These are phyloP conservation scores for Boletus subcaerulescens DNA, from an alignment of 768 basidiomycete species.

Conservation along the genomic window DNA sequence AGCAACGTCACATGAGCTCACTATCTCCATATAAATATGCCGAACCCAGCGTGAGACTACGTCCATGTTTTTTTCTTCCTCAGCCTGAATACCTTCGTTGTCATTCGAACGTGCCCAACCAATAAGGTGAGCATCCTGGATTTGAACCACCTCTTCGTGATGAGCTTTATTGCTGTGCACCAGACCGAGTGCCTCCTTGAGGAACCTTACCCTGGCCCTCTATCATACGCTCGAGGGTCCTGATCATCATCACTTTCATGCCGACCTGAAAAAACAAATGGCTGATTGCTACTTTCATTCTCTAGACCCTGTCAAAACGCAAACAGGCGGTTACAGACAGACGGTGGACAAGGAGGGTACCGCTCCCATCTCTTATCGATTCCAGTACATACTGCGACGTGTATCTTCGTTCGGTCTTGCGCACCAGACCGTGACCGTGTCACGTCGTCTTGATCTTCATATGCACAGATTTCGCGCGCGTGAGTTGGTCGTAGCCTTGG, in stretches of 20 bases:
- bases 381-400: background rate
- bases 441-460: constrained; percentile 69
- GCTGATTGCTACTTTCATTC: constrained; percentile 3
- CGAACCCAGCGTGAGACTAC: too few species aligned
- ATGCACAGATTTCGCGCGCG: constrained; percentile 74
- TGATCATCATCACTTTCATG: constrained; percentile 13
- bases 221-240: constrained; percentile 35
- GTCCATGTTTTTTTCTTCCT: background rate
- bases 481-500: constrained; percentile 85
- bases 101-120: background rate
- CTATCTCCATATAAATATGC: too few species aligned
- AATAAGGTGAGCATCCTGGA: constrained; percentile 1
- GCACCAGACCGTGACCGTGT: background rate
- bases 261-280: background rate
- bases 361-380: background rate
- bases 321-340: background rate
- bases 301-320: background rate
- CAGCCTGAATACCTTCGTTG: background rate
- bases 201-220: constrained; percentile 31
- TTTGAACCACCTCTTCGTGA: constrained; percentile 11
- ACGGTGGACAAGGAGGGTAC: background rate
- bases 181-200: constrained; percentile 36
- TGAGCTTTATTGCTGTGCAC: constrained; percentile 37
- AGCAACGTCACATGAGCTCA: too few species aligned
- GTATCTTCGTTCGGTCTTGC: background rate